Evolutionary conservation across 176 grass and related monocot genomes (phyloP).

Genomic region (Bromus sterilis): DNA sequence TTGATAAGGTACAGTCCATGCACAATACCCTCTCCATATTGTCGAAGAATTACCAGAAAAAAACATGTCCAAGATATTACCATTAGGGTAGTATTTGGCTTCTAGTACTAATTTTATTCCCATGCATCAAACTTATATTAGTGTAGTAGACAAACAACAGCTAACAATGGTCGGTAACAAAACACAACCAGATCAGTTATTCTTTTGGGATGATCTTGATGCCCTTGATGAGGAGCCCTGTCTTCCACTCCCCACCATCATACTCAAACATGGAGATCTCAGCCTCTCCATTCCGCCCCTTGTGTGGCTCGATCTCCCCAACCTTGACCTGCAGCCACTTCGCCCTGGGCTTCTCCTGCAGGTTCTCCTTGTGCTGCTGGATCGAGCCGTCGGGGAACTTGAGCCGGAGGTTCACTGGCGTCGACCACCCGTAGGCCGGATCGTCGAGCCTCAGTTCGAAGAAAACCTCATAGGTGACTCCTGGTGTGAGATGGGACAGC

Average conservation of each 20-base stretch:
- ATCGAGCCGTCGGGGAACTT: slow-evolving; percentile 38
- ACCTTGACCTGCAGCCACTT: slow-evolving; percentile 34
- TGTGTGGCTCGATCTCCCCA: slow-evolving; percentile 16
- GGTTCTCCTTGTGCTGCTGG: slow-evolving; percentile 25
- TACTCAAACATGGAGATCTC: slow-evolving; percentile 50
- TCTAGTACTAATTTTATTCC: neutral
- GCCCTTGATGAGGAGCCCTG: slow-evolving; percentile 39
- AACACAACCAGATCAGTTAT: neutral
- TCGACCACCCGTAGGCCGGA: slow-evolving; percentile 1
- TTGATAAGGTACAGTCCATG: too few relatives aligned
- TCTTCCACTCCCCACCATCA: slow-evolving; percentile 34
- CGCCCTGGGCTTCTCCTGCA: slow-evolving; percentile 26
- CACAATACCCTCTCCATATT: too few relatives aligned
- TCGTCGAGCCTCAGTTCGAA: slow-evolving; percentile 29
- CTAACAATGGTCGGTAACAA: neutral
- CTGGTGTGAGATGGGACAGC: slow-evolving; percentile 39
- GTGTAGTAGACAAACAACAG: neutral
- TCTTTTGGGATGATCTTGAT: slow-evolving; percentile 34
- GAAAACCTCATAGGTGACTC: slow-evolving; percentile 17
- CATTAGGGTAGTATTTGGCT: too few relatives aligned
- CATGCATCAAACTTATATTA: neutral
- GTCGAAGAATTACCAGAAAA: too few relatives aligned
- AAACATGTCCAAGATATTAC: too few relatives aligned
- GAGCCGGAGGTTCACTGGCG: slow-evolving; percentile 34
- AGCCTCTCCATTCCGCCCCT: slow-evolving; percentile 20